Percentiles rank a stretch among this genome's conserved stretches.
phyloP scores from a whole-genome alignment of 306 rosid genomes.

The Fragaria ananassa region DNA sequence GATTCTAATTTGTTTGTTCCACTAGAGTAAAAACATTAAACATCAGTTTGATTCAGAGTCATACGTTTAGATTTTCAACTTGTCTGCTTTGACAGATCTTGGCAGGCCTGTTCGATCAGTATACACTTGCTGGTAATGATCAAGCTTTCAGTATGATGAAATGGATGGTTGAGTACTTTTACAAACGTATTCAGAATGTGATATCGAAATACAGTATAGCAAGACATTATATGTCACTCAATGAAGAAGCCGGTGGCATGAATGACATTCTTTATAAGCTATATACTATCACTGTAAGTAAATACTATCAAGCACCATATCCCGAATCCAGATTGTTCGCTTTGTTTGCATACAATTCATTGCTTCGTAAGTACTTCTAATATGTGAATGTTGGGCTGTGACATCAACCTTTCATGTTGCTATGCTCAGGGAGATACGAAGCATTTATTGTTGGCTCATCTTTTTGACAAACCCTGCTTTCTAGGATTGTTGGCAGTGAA shows the following conservation, averaged over 20 bases:
- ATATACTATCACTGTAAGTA: constrained; percentile 62
- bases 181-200: constrained; percentile 76
- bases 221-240: constrained; percentile 59
- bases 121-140: constrained; percentile 51
- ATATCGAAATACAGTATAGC: constrained; percentile 42
- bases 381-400: constrained; percentile 6
- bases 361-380: neutral
- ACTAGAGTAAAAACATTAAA: neutral
- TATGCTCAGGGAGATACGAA: constrained; percentile 51
- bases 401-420: constrained; percentile 12
- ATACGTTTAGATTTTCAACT: constrained; percentile 1
- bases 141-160: constrained; percentile 62
- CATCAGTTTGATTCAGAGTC: constrained; percentile 11
- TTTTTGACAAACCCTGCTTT: constrained; percentile 90
- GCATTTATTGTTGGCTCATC: constrained; percentile 78
- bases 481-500: constrained; percentile 76
- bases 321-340: neutral
- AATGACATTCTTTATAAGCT: constrained; percentile 87
- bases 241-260: constrained; percentile 97
- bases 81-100: constrained; percentile 53
- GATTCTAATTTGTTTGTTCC: neutral
- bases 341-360: constrained; percentile 2
- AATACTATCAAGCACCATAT: neutral
- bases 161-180: constrained; percentile 86
- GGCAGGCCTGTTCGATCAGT: constrained; percentile 87